These are phyloP conservation scores for Tagetes erecta DNA, from an alignment of 129 eudicot species.

Conservation along the genomic window DNA sequence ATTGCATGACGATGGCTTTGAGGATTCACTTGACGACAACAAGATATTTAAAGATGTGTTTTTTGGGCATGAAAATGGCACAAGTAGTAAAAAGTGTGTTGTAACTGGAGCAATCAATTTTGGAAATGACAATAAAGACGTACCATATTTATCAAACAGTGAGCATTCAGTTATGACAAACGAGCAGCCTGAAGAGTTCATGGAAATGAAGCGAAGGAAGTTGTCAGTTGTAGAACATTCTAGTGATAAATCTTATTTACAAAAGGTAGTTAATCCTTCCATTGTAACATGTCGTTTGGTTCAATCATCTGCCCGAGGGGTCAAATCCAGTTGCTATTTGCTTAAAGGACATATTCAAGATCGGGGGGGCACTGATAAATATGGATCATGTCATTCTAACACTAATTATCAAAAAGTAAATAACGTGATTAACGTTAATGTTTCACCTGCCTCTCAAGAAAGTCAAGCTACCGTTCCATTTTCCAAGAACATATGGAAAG, in stretches of 20 bases:
- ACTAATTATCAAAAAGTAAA: slow-evolving; percentile 41
- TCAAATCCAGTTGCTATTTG: slow-evolving; percentile 66
- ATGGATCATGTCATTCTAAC: slow-evolving; percentile 29
- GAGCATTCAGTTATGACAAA: slow-evolving; percentile 54
- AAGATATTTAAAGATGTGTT: slow-evolving; percentile 55
- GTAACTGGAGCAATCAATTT: slow-evolving; percentile 50
- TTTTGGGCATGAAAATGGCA: slow-evolving; percentile 48
- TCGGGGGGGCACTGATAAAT: slow-evolving; percentile 24
- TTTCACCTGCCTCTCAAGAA: slow-evolving; percentile 82
- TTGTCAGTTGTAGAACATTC: slow-evolving; percentile 49
- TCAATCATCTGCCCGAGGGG: slow-evolving; percentile 67
- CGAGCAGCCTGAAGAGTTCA: slow-evolving; percentile 32
- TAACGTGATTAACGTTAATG: slow-evolving; percentile 39
- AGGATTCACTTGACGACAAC: slow-evolving; percentile 59
- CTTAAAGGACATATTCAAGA: slow-evolving; percentile 47
- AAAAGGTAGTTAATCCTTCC: slow-evolving; percentile 2
- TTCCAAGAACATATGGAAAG: slow-evolving; percentile 46
- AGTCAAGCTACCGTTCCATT: slow-evolving; percentile 52
- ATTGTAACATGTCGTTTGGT: slow-evolving; percentile 57
- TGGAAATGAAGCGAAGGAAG: slow-evolving; percentile 50
- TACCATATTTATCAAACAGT: slow-evolving; percentile 46
- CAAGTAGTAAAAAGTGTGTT: slow-evolving; percentile 42
- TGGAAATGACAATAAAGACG: slow-evolving; percentile 33
- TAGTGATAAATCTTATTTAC: slow-evolving; percentile 33
- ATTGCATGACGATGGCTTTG: slow-evolving; percentile 69